Evolutionary conservation across 352 stramenopile species (phyloP), one percentile per base, ranked within the genome.

Genomic region (Phytophthora pinifolia): DNA sequence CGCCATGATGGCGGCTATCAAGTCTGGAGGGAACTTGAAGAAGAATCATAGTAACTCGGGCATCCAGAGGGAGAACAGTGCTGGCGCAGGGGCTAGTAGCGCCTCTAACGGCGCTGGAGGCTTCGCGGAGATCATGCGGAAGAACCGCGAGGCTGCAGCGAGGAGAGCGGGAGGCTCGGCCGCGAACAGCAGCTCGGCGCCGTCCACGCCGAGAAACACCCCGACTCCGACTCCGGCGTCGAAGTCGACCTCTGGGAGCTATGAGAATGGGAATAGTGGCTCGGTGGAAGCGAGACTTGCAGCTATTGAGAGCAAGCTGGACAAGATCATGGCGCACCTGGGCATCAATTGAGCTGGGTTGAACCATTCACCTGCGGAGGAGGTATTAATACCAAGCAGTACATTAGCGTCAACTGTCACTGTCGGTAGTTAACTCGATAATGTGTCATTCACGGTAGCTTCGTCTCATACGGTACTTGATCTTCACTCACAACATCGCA

Each of bases 81-180:
- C 37, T 12, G 34, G 58, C 9, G 35, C 20, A n/a, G 20, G 45
- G 34, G 44, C 36, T 13, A 44, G 18, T 22, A 46, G 43, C 25
- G n/a, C 48, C 4, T 37, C 54, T 6, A 54, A 53, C 17, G 59
- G 76, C 12, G 70, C 68, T 15, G 77, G 81, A 15, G 85, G 85
- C 15, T 94, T 96, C 66, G 81, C 86, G 0, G 86, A 96, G 54
- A 96, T 96, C 63, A 96, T 96, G 83, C 76, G 83, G 39, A 92
- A 91, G 64, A 96, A 94, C 68, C 78, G 84, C 18, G 84, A 94
- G 52, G 86, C 86, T 13, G 83, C 84, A 2, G 84, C 84, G 3
- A 70, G 79, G n/a, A 88, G 62, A 14, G 48, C 22, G 22, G 59
- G 60, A 5, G 47, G 43, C 1, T 67, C 54, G 2, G 49, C 49